Conservation (phyloP, 257 asterid species). For the Capsicum pubescens region DNA sequence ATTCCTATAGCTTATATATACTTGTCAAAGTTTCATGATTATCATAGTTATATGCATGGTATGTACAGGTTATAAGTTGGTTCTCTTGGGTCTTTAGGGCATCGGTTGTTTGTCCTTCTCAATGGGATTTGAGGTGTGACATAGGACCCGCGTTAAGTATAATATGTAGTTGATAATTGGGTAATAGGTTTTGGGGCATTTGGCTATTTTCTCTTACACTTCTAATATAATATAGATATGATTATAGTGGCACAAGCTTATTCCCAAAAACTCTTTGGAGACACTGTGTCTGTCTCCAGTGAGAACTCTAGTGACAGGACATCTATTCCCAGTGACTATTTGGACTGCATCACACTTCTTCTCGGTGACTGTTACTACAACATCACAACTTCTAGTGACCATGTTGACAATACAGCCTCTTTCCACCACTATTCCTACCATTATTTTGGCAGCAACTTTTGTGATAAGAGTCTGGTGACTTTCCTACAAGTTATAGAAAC, state of each 20-base stretch:
- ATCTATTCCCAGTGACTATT: conserved; percentile 7
- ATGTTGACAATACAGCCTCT: not conserved
- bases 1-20: too few relatives aligned
- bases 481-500: not conserved
- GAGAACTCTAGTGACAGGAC: conserved; percentile 10
- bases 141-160: too few relatives aligned
- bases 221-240: not conserved
- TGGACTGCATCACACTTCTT: not conserved
- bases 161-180: too few relatives aligned
- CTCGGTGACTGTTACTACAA: not conserved
- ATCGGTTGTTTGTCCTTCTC: too few relatives aligned
- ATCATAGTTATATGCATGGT: too few relatives aligned
- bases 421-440: not conserved
- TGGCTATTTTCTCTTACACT: not conserved
- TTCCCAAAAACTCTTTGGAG: not conserved
- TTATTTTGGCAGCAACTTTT: not conserved
- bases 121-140: too few relatives aligned
- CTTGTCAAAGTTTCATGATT: too few relatives aligned
- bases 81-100: too few relatives aligned
- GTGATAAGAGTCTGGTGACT: not conserved
- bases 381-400: not conserved
- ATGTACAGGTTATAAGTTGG: too few relatives aligned
- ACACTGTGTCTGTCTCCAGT: not conserved
- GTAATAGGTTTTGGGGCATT: too few relatives aligned
- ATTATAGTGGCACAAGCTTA: not conserved